phyloP scores from a whole-genome alignment of 148 eudicot species.

The Persicaria tinctoria region DNA sequence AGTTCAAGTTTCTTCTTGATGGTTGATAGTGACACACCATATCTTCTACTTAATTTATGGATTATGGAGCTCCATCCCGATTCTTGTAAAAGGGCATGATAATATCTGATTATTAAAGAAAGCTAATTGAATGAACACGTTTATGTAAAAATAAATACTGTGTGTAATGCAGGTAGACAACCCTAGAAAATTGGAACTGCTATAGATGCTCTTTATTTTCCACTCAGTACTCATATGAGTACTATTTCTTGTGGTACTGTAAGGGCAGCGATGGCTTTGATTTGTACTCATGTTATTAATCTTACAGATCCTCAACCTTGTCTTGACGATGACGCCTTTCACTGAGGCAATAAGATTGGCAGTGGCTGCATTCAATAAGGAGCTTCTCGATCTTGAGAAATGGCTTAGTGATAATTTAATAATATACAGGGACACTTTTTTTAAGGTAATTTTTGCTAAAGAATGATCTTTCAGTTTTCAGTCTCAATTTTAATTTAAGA shows the following conservation, averaged over 20 bases:
- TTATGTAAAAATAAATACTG: background rate
- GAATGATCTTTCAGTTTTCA: constrained; percentile 5
- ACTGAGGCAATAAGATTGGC: constrained; percentile 66
- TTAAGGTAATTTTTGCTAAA: constrained; percentile 47
- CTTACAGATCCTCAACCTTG: constrained; percentile 60
- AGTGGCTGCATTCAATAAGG: constrained; percentile 58
- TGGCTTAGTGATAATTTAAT: constrained; percentile 61
- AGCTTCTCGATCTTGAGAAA: constrained; percentile 71
- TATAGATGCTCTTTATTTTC: background rate
- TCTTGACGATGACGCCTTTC: constrained; percentile 72
- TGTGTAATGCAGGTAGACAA: background rate
- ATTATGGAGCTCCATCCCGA: background rate
- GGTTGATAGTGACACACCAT: background rate
- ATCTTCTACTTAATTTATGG: background rate
- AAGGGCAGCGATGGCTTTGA: background rate
- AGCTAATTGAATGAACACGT: background rate
- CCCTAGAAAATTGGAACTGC: background rate
- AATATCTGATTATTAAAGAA: background rate
- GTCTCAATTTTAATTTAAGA: background rate
- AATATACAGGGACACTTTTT: constrained; percentile 42
- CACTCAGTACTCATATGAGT: background rate
- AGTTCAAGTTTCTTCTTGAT: background rate
- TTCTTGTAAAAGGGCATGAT: background rate
- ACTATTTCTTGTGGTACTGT: background rate
- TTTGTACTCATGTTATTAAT: background rate